Evolutionary conservation across 2,329 filamentous ascomycete species (phyloP).

Genomic region (Colletotrichum theobromicola): DNA sequence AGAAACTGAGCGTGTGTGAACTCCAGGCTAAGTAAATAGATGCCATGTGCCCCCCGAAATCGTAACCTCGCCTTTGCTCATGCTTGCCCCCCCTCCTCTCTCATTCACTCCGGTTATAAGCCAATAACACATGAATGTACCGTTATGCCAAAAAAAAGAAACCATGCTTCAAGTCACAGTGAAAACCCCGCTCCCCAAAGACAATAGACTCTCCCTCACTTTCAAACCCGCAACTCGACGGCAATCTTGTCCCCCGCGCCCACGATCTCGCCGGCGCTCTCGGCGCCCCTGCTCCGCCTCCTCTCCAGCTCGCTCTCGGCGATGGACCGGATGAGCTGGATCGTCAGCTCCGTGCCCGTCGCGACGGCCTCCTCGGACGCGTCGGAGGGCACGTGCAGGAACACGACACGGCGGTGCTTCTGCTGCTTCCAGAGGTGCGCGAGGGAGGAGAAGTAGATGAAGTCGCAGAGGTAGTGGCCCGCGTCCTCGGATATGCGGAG

Average conservation of each 20-base stretch:
- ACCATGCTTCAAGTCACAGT: background rate
- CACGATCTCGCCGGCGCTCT: background rate
- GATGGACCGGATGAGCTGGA: slow-evolving; percentile 62
- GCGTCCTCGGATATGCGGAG: slow-evolving; percentile 71
- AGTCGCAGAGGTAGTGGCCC: slow-evolving; percentile 78
- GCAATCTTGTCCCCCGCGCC: slow-evolving; percentile 16
- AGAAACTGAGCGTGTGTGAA: background rate
- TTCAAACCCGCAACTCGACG: slow-evolving; percentile 21
- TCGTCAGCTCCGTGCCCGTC: slow-evolving; percentile 54
- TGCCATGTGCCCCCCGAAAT: background rate
- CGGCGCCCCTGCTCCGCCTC: slow-evolving; percentile 13
- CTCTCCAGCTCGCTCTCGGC: slow-evolving; percentile 52
- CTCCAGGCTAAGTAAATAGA: background rate
- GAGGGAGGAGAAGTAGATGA: slow-evolving; percentile 76
- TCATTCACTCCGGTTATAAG: no score
- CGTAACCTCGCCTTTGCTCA: background rate
- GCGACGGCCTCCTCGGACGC: slow-evolving; percentile 53
- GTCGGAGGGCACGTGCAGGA: slow-evolving; percentile 74
- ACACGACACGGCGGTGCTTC: slow-evolving; percentile 60
- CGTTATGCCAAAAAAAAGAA: background rate
- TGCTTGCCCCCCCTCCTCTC: background rate
- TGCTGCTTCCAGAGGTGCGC: slow-evolving; percentile 57
- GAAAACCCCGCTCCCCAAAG: background rate
- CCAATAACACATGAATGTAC: background rate
- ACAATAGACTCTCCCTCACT: background rate